Conservation (phyloP, 2,329 filamentous ascomycete species). For the Phialophora verrucosa region DNA sequence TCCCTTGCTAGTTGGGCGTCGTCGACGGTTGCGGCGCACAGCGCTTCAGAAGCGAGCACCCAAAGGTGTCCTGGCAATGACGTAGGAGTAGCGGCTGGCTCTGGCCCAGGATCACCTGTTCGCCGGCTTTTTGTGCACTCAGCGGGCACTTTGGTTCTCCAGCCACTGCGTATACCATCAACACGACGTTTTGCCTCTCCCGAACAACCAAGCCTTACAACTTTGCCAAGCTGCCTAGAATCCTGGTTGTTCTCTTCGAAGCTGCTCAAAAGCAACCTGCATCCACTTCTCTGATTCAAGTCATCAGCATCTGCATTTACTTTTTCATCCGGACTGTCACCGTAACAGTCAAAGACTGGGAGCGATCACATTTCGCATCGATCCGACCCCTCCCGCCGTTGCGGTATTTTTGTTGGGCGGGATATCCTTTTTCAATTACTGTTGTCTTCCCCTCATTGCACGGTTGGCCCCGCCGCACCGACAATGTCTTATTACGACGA, state of each 20-base stretch:
- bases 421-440: conserved; percentile 21
- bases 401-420: conserved; percentile 32
- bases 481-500: conserved; percentile 57
- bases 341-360: not conserved
- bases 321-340: not conserved
- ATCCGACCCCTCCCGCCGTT: conserved; percentile 35
- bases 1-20: conserved; percentile 14
- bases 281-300: conserved; percentile 9
- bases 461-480: conserved; percentile 12
- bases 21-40: conserved; percentile 5
- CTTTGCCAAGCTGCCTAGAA: conserved; percentile 27
- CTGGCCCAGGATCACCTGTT: not conserved
- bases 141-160: conserved; percentile 16
- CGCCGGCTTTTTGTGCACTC: conserved; percentile 13
- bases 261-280: conserved; percentile 16
- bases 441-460: conserved; percentile 20
- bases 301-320: conserved; percentile 2
- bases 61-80: conserved; percentile 6
- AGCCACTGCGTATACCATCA: conserved; percentile 18
- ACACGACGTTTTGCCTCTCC: conserved; percentile 8
- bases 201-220: conserved; percentile 23
- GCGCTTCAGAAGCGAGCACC: not conserved
- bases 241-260: conserved; percentile 13
- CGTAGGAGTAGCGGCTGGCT: not conserved
- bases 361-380: conserved; percentile 28